Evolutionary conservation across 148 eudicot species (phyloP).

Genomic region (Vaccinium darrowii): DNA sequence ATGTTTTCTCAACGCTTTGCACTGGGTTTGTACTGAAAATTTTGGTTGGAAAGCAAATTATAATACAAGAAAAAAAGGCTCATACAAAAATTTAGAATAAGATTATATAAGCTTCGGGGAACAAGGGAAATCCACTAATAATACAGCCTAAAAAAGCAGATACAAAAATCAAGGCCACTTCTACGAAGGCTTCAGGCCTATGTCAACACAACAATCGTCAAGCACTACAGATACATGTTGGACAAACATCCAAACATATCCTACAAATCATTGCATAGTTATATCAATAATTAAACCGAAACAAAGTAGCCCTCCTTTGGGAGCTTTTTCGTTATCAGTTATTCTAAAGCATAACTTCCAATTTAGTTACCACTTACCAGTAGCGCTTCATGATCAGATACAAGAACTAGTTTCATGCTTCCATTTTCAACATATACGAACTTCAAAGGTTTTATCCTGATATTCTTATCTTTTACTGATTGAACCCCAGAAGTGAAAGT

Average conservation of each 20-base stretch:
- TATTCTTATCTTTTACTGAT: not conserved
- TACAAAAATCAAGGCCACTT: not conserved
- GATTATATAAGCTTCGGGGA: not conserved
- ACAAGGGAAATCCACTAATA: not conserved
- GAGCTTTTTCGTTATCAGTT: not conserved
- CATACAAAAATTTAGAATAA: not conserved
- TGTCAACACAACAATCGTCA: not conserved
- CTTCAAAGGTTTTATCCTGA: not conserved
- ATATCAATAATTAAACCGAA: not conserved
- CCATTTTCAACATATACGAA: not conserved
- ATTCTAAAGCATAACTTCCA: not conserved
- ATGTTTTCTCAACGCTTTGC: slow-evolving; percentile 56
- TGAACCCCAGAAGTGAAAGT: not conserved
- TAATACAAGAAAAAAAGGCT: not conserved
- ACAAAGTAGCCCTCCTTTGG: not conserved
- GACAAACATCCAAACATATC: not conserved
- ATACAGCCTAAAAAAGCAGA: not conserved
- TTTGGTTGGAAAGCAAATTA: slow-evolving; percentile 25
- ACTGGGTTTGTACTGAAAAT: slow-evolving; percentile 46
- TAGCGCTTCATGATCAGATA: not conserved
- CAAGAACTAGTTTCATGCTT: not conserved
- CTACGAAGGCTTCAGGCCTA: not conserved
- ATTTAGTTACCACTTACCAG: not conserved
- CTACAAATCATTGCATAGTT: not conserved
- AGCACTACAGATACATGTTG: not conserved